Conservation (phyloP, 192 early-diverging fungal genomes). For the Ambispora gerdemannii region DNA sequence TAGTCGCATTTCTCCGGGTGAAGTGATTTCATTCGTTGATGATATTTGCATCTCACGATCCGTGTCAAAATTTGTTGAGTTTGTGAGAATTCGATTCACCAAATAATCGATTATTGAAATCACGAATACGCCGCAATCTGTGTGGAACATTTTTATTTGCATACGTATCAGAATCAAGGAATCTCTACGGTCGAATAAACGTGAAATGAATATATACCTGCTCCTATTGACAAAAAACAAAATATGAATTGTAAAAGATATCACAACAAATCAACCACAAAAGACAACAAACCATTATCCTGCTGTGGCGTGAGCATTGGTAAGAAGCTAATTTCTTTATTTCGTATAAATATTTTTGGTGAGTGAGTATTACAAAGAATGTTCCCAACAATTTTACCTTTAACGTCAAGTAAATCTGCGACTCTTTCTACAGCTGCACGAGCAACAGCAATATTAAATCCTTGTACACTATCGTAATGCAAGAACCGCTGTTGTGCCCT, state of each 20-base stretch:
- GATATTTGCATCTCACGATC: neutral
- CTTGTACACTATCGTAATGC: conserved; percentile 8
- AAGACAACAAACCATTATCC: conserved; percentile 8
- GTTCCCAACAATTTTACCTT: neutral
- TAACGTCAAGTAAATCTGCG: neutral
- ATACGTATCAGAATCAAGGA: neutral
- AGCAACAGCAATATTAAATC: neutral
- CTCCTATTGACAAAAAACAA: no score
- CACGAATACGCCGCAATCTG: conserved; percentile 6
- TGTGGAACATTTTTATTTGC: neutral
- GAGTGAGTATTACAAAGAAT: neutral
- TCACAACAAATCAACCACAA: neutral
- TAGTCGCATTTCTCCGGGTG: neutral
- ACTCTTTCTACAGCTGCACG: neutral
- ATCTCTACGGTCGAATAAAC: neutral
- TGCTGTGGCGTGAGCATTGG: neutral
- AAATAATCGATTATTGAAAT: neutral
- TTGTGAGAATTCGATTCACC: neutral
- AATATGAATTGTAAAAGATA: neutral
- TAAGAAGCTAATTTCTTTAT: neutral
- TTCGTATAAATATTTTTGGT: neutral
- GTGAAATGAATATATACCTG: neutral
- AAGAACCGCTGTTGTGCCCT: neutral
- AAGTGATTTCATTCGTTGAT: neutral
- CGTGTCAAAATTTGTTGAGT: neutral